phyloP scores from a whole-genome alignment of 73 alveolate genomes.

The Paramecium sexaurelia region DNA sequence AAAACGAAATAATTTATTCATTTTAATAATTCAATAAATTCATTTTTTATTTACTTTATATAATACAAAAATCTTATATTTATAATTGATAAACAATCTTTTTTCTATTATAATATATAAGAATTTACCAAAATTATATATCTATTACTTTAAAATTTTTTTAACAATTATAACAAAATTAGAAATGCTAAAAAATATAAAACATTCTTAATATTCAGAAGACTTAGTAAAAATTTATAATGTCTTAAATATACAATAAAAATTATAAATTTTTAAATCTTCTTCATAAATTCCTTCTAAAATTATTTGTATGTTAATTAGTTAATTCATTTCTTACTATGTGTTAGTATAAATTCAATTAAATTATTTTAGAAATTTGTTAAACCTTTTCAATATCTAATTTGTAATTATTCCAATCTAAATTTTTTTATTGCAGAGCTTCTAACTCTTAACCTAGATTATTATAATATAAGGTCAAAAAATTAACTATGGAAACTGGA shows the following conservation, averaged over 20 bases:
- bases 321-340: background rate
- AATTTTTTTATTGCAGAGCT: background rate
- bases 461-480: background rate
- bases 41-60: background rate
- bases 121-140: too few species aligned
- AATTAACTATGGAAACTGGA: background rate
- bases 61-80: background rate
- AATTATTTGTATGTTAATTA: background rate
- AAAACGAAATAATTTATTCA: slow-evolving; percentile 17
- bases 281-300: background rate
- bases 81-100: too few species aligned
- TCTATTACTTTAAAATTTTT: too few species aligned
- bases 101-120: too few species aligned
- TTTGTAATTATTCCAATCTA: background rate
- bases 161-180: too few species aligned
- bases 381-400: background rate
- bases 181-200: too few species aligned
- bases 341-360: background rate
- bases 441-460: background rate
- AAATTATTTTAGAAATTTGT: background rate
- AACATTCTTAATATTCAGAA: too few species aligned
- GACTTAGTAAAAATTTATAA: too few species aligned
- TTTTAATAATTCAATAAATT: background rate
- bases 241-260: background rate
- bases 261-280: background rate